phyloP scores from a whole-genome alignment of 257 asterid genomes.

The Echites panduratus region DNA sequence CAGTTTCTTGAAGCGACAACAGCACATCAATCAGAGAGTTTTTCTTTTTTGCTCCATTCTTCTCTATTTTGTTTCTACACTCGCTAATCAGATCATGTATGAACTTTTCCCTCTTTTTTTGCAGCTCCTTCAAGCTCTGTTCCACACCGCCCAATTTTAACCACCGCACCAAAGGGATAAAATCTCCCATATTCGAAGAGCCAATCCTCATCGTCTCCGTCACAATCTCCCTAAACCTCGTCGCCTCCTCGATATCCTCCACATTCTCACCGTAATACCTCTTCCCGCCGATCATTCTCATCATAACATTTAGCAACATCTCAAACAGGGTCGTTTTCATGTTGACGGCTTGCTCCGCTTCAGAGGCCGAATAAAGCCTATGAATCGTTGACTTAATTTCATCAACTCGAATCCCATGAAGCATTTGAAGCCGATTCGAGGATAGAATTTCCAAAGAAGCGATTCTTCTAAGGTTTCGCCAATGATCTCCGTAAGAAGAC shows the following conservation, averaged over 20 bases:
- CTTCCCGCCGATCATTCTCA: slow-evolving; percentile 40
- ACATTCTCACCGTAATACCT: slow-evolving; percentile 33
- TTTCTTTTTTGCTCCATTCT: slow-evolving; percentile 3
- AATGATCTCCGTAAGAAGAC: slow-evolving; percentile 55
- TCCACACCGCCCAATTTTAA: slow-evolving; percentile 18
- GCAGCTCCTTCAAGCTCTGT: slow-evolving; percentile 21
- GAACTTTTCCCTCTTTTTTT: slow-evolving; percentile 34
- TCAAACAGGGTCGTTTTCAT: slow-evolving; percentile 36
- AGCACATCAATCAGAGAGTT: slow-evolving; percentile 28
- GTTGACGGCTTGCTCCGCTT: slow-evolving; percentile 24
- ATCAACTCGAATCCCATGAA: slow-evolving; percentile 44
- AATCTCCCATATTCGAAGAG: slow-evolving; percentile 21
- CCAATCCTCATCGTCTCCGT: slow-evolving; percentile 14
- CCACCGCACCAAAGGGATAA: slow-evolving; percentile 26
- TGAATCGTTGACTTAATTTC: slow-evolving; percentile 44
- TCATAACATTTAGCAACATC: slow-evolving; percentile 30
- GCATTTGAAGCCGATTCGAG: slow-evolving; percentile 43
- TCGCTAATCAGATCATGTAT: slow-evolving; percentile 46
- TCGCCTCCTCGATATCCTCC: slow-evolving; percentile 18
- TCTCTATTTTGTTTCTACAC: slow-evolving; percentile 24
- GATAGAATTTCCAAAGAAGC: slow-evolving; percentile 51
- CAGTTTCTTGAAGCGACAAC: slow-evolving; percentile 20
- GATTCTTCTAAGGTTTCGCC: slow-evolving; percentile 55
- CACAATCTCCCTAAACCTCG: slow-evolving; percentile 20
- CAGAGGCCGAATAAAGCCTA: slow-evolving; percentile 19